These are phyloP conservation scores for Mariannaea elegans DNA, from an alignment of 2,329 filamentous ascomycete species.

Conservation along the genomic window DNA sequence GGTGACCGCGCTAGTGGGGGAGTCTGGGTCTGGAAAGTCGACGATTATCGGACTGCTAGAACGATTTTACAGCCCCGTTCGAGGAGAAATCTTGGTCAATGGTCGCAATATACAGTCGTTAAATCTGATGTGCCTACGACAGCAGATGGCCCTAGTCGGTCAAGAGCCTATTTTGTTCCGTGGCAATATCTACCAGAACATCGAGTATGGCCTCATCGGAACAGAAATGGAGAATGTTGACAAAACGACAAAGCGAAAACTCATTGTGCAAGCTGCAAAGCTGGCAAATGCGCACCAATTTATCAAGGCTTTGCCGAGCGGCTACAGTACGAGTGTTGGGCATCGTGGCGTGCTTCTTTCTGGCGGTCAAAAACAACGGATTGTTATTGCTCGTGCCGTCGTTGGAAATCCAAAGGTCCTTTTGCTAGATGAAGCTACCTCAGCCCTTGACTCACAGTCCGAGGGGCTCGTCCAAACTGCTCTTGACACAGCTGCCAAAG, in stretches of 20 bases:
- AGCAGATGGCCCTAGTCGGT: constrained; percentile 30
- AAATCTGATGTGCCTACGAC: constrained; percentile 47
- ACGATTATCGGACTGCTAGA: constrained; percentile 47
- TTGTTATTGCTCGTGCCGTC: constrained; percentile 62
- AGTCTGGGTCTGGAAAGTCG: constrained; percentile 41
- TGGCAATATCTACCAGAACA: constrained; percentile 59
- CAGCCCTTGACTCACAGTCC: constrained; percentile 54
- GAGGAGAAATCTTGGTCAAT: constrained; percentile 44
- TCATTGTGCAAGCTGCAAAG: constrained; percentile 54
- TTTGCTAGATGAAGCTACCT: constrained; percentile 73
- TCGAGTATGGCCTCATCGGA: constrained; percentile 56
- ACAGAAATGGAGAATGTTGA: constrained; percentile 40
- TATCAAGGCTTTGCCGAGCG: constrained; percentile 54
- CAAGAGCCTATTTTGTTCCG: constrained; percentile 52
- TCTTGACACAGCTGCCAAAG: constrained; percentile 60
- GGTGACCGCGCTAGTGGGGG: constrained; percentile 48
- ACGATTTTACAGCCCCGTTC: constrained; percentile 44
- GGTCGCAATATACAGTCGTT: constrained; percentile 39
- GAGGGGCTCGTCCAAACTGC: constrained; percentile 62
- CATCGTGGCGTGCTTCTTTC: constrained; percentile 70
- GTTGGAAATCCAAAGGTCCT: constrained; percentile 60
- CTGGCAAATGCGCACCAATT: constrained; percentile 60
- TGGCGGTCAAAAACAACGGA: constrained; percentile 70
- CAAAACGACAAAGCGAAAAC: constrained; percentile 49
- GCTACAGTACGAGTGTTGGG: constrained; percentile 63